Evolutionary conservation across 257 asterid species (phyloP), one percentile per base, ranked within the genome.

Genomic region (Solanum gandarillasii): DNA sequence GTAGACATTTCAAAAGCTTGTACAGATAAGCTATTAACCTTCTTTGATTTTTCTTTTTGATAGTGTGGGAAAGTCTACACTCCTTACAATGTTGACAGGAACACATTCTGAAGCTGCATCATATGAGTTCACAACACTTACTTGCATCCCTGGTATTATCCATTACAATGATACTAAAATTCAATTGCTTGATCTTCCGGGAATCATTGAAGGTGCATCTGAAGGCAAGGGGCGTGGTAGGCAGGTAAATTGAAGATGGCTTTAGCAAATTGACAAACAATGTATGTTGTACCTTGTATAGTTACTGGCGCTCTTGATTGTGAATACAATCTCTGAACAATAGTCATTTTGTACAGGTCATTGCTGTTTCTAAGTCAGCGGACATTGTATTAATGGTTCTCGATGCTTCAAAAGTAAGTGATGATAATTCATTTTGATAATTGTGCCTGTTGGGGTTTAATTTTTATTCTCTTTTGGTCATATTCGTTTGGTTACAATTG

Each of bases 161-260:
- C 95, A 97, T 93, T 97, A 97, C 85, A 97, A 97, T 85, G 99
- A 95, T 86, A 97, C 99, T 88, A 97, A 97, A 93, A 97, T 97
- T 87, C 99, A 97, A 94, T 88, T 97, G 89, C 99, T 97, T 58
- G 99, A 97, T 95, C 99, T 97, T 91, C 99, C 99, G 86, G 99
- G 99, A 90, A 97, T 97, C 90, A 97, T 97, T 55, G 99, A 97
- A 91, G 99, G 99, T 79, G 99, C 99, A 55, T 95, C 99, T 71
- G 99, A 97, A 93, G 99, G 99, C 89, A 97, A 97, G 93, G 99
- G 99, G 86, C 99, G 99, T 91, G 99, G 99, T 92, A 93, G 99
- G 90, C 99, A 97, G 98, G 99, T 95, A 81, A 83, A 35, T 16
- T 82, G 70, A 9, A 46, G 70, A 32, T 48, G 68, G 29, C 62